These are phyloP conservation scores for Citrus cavaleriei DNA, from an alignment of 345 rosid genomes.

Conservation along the genomic window DNA sequence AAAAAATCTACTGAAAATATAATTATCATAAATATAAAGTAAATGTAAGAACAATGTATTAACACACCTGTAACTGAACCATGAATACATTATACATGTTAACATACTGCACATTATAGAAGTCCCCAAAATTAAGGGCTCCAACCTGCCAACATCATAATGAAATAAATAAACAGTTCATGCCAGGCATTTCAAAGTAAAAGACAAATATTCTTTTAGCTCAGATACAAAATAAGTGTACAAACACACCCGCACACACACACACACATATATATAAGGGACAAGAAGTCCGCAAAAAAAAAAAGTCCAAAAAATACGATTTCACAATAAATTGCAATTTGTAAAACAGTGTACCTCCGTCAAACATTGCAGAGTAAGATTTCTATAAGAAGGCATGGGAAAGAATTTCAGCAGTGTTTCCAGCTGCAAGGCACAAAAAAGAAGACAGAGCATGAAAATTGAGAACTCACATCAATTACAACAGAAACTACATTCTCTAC, in stretches of 20 bases:
- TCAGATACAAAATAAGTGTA: too few species aligned
- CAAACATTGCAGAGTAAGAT: slow-evolving; percentile 92
- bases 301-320: neutral
- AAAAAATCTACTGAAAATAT: neutral
- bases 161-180: neutral
- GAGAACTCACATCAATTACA: slow-evolving; percentile 13
- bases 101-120: slow-evolving; percentile 71
- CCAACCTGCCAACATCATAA: slow-evolving; percentile 62
- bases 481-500: slow-evolving; percentile 8
- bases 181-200: neutral
- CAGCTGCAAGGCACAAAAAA: slow-evolving; percentile 48
- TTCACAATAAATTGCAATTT: neutral
- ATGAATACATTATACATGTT: slow-evolving; percentile 79
- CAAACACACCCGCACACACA: too few species aligned
- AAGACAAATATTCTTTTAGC: neutral
- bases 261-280: too few species aligned
- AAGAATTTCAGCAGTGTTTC: slow-evolving; percentile 93
- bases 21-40: neutral
- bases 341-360: slow-evolving; percentile 62
- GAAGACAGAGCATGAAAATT: slow-evolving; percentile 7
- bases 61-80: slow-evolving; percentile 79
- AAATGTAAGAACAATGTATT: neutral
- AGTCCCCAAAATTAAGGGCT: slow-evolving; percentile 85
- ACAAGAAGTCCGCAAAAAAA: too few species aligned
- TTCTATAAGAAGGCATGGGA: slow-evolving; percentile 73